Evolutionary conservation across 1,284 basidiomycete genomes (phyloP).

Genomic region (Meira miltonrushii): DNA sequence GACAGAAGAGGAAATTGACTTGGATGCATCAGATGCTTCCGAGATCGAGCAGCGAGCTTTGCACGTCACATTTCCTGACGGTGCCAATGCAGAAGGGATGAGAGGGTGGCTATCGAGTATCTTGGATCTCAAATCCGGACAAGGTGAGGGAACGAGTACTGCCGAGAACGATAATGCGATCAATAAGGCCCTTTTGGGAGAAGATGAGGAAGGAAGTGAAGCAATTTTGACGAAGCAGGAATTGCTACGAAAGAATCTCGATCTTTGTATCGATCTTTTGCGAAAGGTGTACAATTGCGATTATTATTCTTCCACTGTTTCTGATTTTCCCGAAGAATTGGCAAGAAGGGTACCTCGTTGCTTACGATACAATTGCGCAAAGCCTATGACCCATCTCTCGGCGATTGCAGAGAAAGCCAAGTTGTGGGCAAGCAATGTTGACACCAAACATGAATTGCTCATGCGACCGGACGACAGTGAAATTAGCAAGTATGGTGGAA

Average conservation of each 20-base stretch:
- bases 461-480: constrained; percentile 24
- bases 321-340: constrained; percentile 48
- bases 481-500: constrained; percentile 30
- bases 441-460: constrained; percentile 31
- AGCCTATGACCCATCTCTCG: not conserved
- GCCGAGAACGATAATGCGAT: not conserved
- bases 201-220: constrained; percentile 8
- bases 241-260: constrained; percentile 37
- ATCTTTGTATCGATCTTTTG: constrained; percentile 41
- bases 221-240: not conserved
- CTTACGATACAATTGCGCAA: constrained; percentile 1
- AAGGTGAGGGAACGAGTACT: constrained; percentile 2
- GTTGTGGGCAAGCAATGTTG: constrained; percentile 37
- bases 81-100: not conserved
- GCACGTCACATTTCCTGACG: not conserved
- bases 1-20: not conserved
- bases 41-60: not conserved
- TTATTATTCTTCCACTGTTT: constrained; percentile 43
- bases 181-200: not conserved
- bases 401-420: constrained; percentile 15
- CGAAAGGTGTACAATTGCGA: constrained; percentile 45
- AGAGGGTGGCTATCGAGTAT: not conserved
- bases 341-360: constrained; percentile 17
- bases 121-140: constrained; percentile 4
- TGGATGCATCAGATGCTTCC: not conserved